Evolutionary conservation across 257 asterid species (phyloP).

Genomic region (Nemophila menziesii): DNA sequence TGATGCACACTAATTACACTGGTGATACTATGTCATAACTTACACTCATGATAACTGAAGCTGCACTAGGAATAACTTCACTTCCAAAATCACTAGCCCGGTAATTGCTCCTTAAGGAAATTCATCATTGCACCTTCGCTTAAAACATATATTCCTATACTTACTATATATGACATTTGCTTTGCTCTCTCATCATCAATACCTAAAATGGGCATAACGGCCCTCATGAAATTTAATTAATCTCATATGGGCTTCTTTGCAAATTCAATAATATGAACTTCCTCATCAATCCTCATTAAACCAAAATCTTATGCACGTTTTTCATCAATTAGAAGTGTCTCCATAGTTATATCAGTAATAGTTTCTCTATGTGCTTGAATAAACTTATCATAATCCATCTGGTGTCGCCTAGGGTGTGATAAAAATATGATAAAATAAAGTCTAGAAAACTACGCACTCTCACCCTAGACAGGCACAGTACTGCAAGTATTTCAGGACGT

Average conservation of each 20-base stretch:
- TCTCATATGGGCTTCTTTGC: slow-evolving; percentile 61
- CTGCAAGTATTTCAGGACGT: no score
- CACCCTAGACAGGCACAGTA: no score
- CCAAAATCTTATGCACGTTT: slow-evolving; percentile 54
- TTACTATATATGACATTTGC: slow-evolving; percentile 51
- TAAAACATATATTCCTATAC: slow-evolving; percentile 57
- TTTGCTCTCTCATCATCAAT: slow-evolving; percentile 57
- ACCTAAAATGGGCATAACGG: slow-evolving; percentile 51
- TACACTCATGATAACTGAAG: slow-evolving; percentile 49
- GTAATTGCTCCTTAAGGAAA: slow-evolving; percentile 35
- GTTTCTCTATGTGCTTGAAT: slow-evolving; percentile 54
- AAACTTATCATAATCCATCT: slow-evolving; percentile 50
- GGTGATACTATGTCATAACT: no score
- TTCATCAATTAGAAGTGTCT: slow-evolving; percentile 58
- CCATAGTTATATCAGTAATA: slow-evolving; percentile 57
- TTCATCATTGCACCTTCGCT: slow-evolving; percentile 43
- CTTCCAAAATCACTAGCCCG: slow-evolving; percentile 61
- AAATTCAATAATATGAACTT: slow-evolving; percentile 43
- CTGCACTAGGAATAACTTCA: slow-evolving; percentile 63
- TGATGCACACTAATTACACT: no score
- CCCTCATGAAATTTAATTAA: slow-evolving; percentile 45
- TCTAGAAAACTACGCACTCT: no score
- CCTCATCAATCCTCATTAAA: slow-evolving; percentile 56
- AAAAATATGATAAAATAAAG: no score
- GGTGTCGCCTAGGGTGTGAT: no score